phyloP scores from a whole-genome alignment of 768 basidiomycete species.

The Tephrocybe rancida region DNA sequence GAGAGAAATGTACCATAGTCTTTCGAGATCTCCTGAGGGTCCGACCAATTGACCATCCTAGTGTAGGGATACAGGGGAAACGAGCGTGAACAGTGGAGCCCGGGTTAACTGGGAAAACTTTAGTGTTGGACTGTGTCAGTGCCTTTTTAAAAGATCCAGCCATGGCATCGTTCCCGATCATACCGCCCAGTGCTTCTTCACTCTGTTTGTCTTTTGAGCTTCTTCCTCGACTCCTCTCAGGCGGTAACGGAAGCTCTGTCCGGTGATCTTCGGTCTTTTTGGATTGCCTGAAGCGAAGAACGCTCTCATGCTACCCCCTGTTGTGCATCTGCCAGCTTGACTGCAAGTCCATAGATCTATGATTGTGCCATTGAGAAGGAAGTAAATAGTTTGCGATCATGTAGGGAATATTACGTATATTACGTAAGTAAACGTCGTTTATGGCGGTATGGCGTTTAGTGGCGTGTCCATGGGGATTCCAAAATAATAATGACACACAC shows the following conservation, averaged over 20 bases:
- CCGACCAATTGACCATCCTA: constrained; percentile 50
- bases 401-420: constrained; percentile 11
- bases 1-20: constrained; percentile 36
- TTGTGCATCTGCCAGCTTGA: constrained; percentile 6
- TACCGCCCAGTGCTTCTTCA: constrained; percentile 19
- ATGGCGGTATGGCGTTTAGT: background rate
- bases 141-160: constrained; percentile 17
- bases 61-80: background rate
- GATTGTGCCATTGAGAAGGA: constrained; percentile 7
- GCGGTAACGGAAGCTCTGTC: constrained; percentile 8
- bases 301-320: constrained; percentile 5
- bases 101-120: background rate
- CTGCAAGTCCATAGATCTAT: constrained; percentile 9
- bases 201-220: constrained; percentile 13
- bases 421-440: background rate
- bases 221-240: constrained; percentile 12
- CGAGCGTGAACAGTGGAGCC: background rate
- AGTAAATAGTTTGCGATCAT: constrained; percentile 12
- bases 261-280: background rate
- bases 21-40: constrained; percentile 42
- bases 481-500: background rate
- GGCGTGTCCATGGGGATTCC: constrained; percentile 7
- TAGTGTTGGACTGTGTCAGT: background rate
- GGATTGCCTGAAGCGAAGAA: background rate
- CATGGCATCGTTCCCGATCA: constrained; percentile 22